phyloP scores from a whole-genome alignment of 768 basidiomycete genomes.

The Termitomyces titanicus region DNA sequence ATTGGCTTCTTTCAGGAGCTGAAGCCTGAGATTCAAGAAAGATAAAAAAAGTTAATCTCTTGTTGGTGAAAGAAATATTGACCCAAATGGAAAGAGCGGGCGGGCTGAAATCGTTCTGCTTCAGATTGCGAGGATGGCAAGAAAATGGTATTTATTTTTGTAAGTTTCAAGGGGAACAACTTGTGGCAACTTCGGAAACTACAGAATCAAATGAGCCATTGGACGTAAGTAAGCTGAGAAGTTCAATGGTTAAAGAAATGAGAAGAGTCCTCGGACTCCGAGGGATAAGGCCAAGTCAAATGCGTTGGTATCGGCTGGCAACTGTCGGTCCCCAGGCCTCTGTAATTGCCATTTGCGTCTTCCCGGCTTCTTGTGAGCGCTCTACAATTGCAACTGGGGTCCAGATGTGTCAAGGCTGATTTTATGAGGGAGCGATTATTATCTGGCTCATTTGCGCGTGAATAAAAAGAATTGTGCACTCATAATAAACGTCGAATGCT shows the following conservation, averaged over 20 bases:
- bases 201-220: neutral
- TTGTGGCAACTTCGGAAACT: too few relatives aligned
- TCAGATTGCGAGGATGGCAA: constrained; percentile 9
- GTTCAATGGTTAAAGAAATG: neutral
- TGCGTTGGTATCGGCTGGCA: neutral
- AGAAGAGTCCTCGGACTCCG: neutral
- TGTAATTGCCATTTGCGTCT: neutral
- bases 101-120: neutral
- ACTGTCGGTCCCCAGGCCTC: neutral
- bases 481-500: neutral
- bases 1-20: neutral
- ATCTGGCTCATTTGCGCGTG: neutral
- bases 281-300: neutral
- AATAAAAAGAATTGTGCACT: neutral
- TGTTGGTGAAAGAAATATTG: neutral
- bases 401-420: neutral
- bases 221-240: too few relatives aligned
- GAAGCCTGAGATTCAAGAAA: neutral
- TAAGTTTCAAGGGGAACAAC: neutral
- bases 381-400: neutral
- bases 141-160: neutral
- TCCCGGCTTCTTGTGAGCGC: neutral
- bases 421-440: neutral
- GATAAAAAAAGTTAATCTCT: neutral
- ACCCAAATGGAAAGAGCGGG: neutral